Evolutionary conservation across 2,329 filamentous ascomycete genomes (phyloP).

Genomic region (Elsinoe australis): DNA sequence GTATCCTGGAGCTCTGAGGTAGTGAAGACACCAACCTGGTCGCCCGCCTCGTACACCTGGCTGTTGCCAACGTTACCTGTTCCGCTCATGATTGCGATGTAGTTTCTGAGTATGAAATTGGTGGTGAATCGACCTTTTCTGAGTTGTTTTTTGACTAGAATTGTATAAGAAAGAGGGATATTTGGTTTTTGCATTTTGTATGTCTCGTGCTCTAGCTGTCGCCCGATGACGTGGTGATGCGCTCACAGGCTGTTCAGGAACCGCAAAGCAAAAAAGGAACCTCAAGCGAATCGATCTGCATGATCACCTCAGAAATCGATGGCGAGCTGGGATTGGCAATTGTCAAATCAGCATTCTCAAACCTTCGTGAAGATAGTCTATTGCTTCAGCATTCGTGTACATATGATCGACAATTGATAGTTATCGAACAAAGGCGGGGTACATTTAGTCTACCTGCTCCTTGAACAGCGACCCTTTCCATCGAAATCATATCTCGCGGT

Average conservation of each 20-base stretch:
- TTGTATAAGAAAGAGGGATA: neutral
- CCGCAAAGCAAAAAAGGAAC: constrained; percentile 6
- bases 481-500: too few species aligned
- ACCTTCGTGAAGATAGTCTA: too few species aligned
- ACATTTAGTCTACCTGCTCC: too few species aligned
- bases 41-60: constrained; percentile 64
- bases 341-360: too few species aligned
- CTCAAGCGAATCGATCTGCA: neutral
- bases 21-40: constrained; percentile 46
- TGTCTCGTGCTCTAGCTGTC: constrained; percentile 13
- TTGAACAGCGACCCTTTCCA: too few species aligned
- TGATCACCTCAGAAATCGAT: neutral
- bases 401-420: too few species aligned
- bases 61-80: constrained; percentile 60
- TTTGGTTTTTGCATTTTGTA: neutral
- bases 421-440: too few species aligned
- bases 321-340: too few species aligned
- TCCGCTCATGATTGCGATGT: constrained; percentile 44
- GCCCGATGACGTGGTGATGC: constrained; percentile 4
- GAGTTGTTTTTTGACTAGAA: constrained; percentile 6
- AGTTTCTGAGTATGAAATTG: too few species aligned
- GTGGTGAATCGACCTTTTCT: too few species aligned
- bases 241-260: neutral
- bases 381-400: too few species aligned
- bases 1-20: neutral